A percentile compares a stretch with the other conserved stretches of the same genome.
Conservation (phyloP, 2,329 filamentous ascomycete genomes). For the Diaporthe aspalathi region DNA sequence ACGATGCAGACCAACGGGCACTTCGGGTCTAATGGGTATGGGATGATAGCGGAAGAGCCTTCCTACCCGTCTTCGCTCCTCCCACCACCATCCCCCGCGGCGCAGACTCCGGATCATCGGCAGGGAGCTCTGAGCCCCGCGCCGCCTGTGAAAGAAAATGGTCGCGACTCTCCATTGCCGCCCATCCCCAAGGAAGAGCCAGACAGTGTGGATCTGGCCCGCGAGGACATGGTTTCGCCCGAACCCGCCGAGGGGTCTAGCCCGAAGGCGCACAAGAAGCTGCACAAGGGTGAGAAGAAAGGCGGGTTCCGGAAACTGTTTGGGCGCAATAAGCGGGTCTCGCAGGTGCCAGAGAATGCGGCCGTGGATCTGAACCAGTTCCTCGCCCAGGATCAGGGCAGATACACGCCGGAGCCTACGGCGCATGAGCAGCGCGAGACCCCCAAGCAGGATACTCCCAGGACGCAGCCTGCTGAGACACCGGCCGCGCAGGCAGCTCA, state of each 20-base stretch:
- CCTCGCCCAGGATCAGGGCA: conserved; percentile 54
- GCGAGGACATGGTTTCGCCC: conserved; percentile 54
- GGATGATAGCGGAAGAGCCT: conserved; percentile 46
- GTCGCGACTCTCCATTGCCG: conserved; percentile 54
- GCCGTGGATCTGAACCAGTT: conserved; percentile 63
- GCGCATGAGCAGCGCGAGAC: conserved; percentile 32
- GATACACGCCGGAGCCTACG: conserved; percentile 1
- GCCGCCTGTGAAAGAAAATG: conserved; percentile 40
- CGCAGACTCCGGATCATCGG: conserved; percentile 43
- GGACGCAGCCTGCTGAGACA: conserved; percentile 19
- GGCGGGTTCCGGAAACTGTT: conserved; percentile 74
- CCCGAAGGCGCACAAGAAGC: conserved; percentile 59
- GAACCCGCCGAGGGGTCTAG: conserved; percentile 51
- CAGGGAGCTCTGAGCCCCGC: conserved; percentile 28
- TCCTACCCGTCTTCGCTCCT: conserved; percentile 52
- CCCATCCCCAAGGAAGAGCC: conserved; percentile 52
- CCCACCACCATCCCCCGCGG: conserved; percentile 44
- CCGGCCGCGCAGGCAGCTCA: conserved; percentile 20
- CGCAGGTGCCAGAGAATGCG: conserved; percentile 67
- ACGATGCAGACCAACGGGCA: conserved; percentile 48
- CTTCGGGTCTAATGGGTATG: conserved; percentile 44
- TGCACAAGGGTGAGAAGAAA: conserved; percentile 44
- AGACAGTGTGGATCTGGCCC: conserved; percentile 49
- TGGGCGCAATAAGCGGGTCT: conserved; percentile 69
- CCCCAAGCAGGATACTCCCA: conserved; percentile 33